Evolutionary conservation across 768 basidiomycete species (phyloP).

Genomic region (Russula virescens): DNA sequence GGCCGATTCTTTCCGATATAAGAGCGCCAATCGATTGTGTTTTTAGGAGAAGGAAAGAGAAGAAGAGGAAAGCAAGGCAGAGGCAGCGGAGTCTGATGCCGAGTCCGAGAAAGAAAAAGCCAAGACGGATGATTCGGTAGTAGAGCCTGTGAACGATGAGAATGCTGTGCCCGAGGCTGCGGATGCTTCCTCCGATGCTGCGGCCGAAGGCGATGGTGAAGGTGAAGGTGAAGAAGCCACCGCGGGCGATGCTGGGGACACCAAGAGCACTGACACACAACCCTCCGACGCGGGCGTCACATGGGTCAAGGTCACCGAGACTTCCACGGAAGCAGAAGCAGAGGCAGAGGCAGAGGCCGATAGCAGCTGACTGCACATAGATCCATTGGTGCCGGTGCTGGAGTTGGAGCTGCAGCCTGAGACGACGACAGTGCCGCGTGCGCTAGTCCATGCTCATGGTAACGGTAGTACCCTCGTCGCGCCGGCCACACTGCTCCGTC

Average conservation of each 20-base stretch:
- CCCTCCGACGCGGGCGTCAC: slow-evolving; percentile 18
- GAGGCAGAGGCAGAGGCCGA: neutral
- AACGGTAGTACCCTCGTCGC: neutral
- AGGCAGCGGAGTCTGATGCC: slow-evolving; percentile 44
- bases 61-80: slow-evolving; percentile 59
- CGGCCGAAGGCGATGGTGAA: too few relatives aligned
- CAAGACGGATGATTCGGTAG: slow-evolving; percentile 24
- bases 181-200: slow-evolving; percentile 22
- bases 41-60: slow-evolving; percentile 58
- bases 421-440: neutral
- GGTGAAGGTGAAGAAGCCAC: slow-evolving; percentile 41
- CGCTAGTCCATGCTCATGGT: slow-evolving; percentile 1
- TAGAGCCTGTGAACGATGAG: slow-evolving; percentile 25
- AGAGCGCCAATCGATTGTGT: slow-evolving; percentile 31
- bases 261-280: slow-evolving; percentile 25
- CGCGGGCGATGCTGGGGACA: slow-evolving; percentile 26
- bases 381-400: slow-evolving; percentile 16
- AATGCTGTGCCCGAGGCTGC: slow-evolving; percentile 25
- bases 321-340: neutral
- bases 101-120: slow-evolving; percentile 38
- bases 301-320: slow-evolving; percentile 19
- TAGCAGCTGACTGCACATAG: slow-evolving; percentile 20
- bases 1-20: too few relatives aligned
- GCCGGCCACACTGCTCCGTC: slow-evolving; percentile 13
- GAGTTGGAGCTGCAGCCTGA: neutral